Base-by-base conservation (phyloP, 495 filamentous ascomycete genomes). In the Viridothelium virens region DNA sequence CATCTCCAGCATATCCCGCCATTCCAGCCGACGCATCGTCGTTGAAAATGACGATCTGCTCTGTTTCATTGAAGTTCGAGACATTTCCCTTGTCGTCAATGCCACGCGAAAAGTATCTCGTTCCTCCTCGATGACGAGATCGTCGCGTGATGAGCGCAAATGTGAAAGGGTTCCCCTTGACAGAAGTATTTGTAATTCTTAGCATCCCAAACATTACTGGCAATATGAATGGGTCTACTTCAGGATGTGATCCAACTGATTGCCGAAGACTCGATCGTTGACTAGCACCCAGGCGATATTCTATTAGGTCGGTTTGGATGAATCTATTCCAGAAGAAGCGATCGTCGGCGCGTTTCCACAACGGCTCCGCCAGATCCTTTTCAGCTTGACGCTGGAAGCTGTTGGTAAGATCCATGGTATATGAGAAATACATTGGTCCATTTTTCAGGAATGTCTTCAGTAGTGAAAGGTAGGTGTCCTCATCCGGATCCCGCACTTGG, bases 251-350 rank as follows among this genome's bases (percentile, higher is more conserved):
- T 2, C 85, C 86, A 44, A 85, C 83, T 61, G 73, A 72, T 36
- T 75, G 70, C 41, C 76, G 56, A 33, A 67, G 64, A 33, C 73
- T 71, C 46, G 69, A 69, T n/a, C 73, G 65, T 46, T 50, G 69
- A 38, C 63, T 66, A 41, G 70, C 69, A 14, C 82, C 80, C 63
- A 73, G 80, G 56, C 91, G 86, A 72, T 96, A 90, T 75, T 96
- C 84, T 68, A 98, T 97, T 59, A 98, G 77, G 69, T 97, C 93
- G 2, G 88, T 87, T 75, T 92, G 90, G 61, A 97, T 80, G 72
- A 96, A 95, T 63, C 87, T 86, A 75, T 98, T 98, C 93, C 93
- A 98, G 81, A 96, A 98, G 80, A 98, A 97, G 63, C 94, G 87
- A 71, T 98, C 92, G 77, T 98, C 94, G 63, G 95, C 90, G 66